Base-by-base conservation (phyloP, 116 monocot species). In the Cymodocea nodosa region DNA sequence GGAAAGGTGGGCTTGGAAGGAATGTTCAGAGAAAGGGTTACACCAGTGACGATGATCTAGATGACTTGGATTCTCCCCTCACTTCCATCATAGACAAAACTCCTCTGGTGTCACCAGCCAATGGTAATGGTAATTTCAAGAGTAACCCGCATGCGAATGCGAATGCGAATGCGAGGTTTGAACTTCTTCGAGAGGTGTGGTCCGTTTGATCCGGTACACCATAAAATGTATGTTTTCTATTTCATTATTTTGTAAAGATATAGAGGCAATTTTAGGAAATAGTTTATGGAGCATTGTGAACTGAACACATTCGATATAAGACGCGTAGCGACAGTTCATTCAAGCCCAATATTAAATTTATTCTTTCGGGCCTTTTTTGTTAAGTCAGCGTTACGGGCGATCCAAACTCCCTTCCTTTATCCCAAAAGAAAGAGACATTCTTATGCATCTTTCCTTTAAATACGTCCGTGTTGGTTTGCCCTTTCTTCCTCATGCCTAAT, bases 21-120 rank as follows among this genome's bases (percentile, higher is more conserved):
- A 87, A 61, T 34, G 72, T 97, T 13, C 81, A 82, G 74, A 79
- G 81, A 51, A 90, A 77, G 72, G 95, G 95, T 5, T 83, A 95
- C 66, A 90, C 95, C 12, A 95, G 95, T n/a, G 95, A 95, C 15
- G 90, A 95, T 0, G 95, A 95, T 60, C 68, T 95, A 70, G 85
- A 87, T 23, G 83, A 83, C 53, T 68, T 95, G 19, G 90, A 83
- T 61, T 85, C 80, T 44, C 87, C 87, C 35, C 70, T 87, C 19
- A 20, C 75, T 35, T 87, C 83, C 52, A 55, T 94, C 57, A 74
- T 87, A 2, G 80, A 85, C 70, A 80, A 68, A 44, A 79, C 30
- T 30, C 30, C 75, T 35, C 71, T 71, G 5, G 64, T 58, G 50
- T 70, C 74, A 6, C 78, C 80, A 6, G 63, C 69, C 10, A 50